phyloP scores from a whole-genome alignment of 2,329 filamentous ascomycete genomes.

The Penicillium nordicum region DNA sequence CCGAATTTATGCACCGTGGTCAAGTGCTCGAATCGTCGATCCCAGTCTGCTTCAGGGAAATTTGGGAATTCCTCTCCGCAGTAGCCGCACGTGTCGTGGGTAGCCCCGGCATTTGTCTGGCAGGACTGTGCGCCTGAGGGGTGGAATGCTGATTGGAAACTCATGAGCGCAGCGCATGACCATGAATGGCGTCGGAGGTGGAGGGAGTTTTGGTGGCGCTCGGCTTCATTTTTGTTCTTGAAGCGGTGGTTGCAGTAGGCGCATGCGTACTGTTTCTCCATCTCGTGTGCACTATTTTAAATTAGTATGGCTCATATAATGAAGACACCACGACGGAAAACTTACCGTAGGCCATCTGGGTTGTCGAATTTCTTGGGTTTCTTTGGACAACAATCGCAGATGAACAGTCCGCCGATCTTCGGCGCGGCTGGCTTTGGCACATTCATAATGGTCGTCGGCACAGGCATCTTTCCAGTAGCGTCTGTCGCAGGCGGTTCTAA shows the following conservation, averaged over 20 bases:
- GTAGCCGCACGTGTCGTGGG: conserved; percentile 79
- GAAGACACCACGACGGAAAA: neutral
- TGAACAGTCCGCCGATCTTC: conserved; percentile 58
- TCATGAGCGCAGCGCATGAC: conserved; percentile 83
- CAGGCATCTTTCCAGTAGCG: conserved; percentile 48
- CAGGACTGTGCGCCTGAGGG: conserved; percentile 57
- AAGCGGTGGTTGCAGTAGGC: conserved; percentile 90
- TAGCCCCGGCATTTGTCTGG: conserved; percentile 36
- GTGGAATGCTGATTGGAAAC: conserved; percentile 81
- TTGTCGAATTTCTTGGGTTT: conserved; percentile 95
- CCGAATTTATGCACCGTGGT: conserved; percentile 93
- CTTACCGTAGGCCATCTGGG: conserved; percentile 77
- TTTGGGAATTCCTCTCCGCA: conserved; percentile 89
- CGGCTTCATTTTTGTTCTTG: conserved; percentile 98
- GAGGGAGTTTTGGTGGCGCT: conserved; percentile 91
- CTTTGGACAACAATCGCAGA: conserved; percentile 95
- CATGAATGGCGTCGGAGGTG: conserved; percentile 91
- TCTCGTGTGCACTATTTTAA: conserved; percentile 68
- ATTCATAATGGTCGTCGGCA: conserved; percentile 33
- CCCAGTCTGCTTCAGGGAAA: conserved; percentile 76
- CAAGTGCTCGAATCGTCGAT: conserved; percentile 78
- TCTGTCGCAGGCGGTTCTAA: conserved; percentile 42
- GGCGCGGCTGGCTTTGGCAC: conserved; percentile 34
- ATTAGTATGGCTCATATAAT: neutral
- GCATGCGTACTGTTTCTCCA: conserved; percentile 95